Base-by-base conservation (phyloP, 2,329 filamentous ascomycete species). In the Neonectria neomacrospora region DNA sequence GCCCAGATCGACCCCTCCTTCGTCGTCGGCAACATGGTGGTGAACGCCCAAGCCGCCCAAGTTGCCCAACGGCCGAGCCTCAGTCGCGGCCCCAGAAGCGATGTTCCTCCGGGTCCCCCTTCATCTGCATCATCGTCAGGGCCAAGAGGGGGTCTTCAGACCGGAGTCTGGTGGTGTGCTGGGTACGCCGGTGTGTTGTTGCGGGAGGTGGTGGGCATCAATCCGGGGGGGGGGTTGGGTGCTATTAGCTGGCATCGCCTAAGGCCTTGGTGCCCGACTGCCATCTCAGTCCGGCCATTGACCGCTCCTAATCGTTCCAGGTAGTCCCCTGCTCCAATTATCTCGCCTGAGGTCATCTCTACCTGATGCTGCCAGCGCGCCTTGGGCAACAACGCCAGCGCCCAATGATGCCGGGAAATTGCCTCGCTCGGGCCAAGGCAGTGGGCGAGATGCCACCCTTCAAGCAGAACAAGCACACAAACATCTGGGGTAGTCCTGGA, bases 321-420 rank as follows among this genome's bases (percentile, higher is more conserved):
- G 75, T 72, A 73, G 71, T 76, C 67, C 75, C 75, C 75, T 77
- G 75, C 71, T 74, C 67, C 59, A 55, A 59, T 61, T 68, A 62
- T 72, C 73, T 70, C 67, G 69, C 68, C 67, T 70, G 68, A 71
- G 64, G 67, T 68, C 71, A 68, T 67, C 67, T 71, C 67, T 71
- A 74, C 69, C 71, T 72, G 71, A 71, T 60, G 65, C 66, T 70
- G 67, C 66, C 71, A 71, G 66, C 70, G 61, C 66, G 69, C 54
- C 71, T 73, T 75, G 74, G 75, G 74, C 75, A 76, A 76, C 74
- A 77, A 76, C 70, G 71, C 69, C 68, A 71, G 64, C 68, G 73
- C 74, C 75, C 72, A 75, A 77, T 71, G 71, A 64, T 74, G 69
- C 71, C 68, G 61, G 62, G 54, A 69, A 70, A 69, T 69, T 65